phyloP scores from a whole-genome alignment of 768 basidiomycete species.

The Leccinum broughii region DNA sequence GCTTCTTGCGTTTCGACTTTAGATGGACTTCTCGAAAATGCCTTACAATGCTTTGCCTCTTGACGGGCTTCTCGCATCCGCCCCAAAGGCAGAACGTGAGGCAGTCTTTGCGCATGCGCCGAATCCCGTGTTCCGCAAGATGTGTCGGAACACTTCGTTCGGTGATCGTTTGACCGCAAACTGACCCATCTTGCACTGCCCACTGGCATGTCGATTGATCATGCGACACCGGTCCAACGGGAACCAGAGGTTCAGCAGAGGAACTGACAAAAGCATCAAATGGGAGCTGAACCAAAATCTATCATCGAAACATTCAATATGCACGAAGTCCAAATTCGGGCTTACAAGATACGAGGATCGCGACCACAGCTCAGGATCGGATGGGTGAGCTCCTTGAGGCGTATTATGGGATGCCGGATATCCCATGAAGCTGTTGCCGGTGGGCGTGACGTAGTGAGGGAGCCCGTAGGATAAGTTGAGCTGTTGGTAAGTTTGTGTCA shows the following conservation, averaged over 20 bases:
- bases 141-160: not conserved
- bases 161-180: slow-evolving; percentile 8
- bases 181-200: not conserved
- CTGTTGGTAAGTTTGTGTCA: not conserved
- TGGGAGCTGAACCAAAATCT: not conserved
- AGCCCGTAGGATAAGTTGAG: not conserved
- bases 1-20: slow-evolving; percentile 10
- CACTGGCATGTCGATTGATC: slow-evolving; percentile 5
- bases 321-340: not conserved
- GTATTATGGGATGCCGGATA: not conserved
- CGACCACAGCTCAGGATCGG: not conserved
- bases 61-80: not conserved
- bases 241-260: not conserved
- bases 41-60: slow-evolving; percentile 7
- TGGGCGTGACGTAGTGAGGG: too few species aligned
- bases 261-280: too few species aligned
- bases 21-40: slow-evolving; percentile 22
- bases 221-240: not conserved
- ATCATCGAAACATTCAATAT: not conserved
- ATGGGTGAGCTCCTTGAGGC: not conserved
- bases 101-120: not conserved
- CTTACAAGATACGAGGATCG: slow-evolving; percentile 8
- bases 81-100: slow-evolving; percentile 9
- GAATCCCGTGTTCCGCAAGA: slow-evolving; percentile 16
- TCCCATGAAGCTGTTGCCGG: not conserved